Base-by-base conservation (phyloP, 2,329 filamentous ascomycete genomes). In the Xylariaceae sp. region DNA sequence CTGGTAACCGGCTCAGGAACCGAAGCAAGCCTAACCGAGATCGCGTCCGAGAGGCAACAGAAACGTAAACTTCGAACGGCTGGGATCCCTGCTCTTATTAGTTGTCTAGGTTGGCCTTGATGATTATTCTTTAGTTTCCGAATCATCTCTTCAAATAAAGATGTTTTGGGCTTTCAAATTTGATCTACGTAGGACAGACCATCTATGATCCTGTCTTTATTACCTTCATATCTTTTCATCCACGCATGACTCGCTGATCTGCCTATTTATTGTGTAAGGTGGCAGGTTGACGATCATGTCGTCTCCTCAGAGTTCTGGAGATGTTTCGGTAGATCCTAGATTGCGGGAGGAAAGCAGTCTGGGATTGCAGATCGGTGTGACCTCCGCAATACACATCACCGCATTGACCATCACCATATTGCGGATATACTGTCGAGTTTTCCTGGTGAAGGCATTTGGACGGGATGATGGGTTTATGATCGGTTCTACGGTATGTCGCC, bases 391-490 rank as follows among this genome's bases (percentile, higher is more conserved):
- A 7, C 28, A 53, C 33, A 7, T 56, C 19, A 3, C 43, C 6
- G 56, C 56, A 12, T 49, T 62, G 19, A 39, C 37, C 16, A 46
- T 59, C 14, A 24, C 37, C 11, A 11, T 29, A 24, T 34, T 62
- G 11, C 47, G 59, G 34, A 26, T 62, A 23, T 62, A 62, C 29
- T 56, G 40, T 33, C 46, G 59, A 50, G 7, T 40, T 34, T 39
- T 47, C 19, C 12, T 62, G 23, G 59, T 45, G 8, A 62, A 62
- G 16, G 14, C 66, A 9, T 64, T 67, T 23, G 69, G 70, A 7
- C 50, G 56, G 17, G 69, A 73, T 40, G 71, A 73, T 52, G 61
- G 60, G 16, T 61, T 65, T 37, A 73, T 73, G 65, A 40, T 68
- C 6, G 31, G 63, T 2, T 57, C 66, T n/a, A 59, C 56, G 43